These are phyloP conservation scores for Chaetomium sp. DNA, from an alignment of 2,329 filamentous ascomycete species.

Conservation along the genomic window DNA sequence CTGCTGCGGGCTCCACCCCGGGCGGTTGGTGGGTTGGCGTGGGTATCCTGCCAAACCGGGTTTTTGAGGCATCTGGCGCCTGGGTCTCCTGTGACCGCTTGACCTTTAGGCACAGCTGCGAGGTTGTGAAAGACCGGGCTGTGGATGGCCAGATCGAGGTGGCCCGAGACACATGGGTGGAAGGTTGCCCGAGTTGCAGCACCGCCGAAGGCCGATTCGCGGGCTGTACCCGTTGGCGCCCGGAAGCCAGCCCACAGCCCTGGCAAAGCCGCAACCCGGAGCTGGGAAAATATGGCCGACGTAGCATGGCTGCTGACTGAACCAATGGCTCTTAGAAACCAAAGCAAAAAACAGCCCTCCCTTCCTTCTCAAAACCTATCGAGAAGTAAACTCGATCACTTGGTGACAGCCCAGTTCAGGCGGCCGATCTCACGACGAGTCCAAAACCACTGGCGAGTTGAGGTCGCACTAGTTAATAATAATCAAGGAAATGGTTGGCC, in stretches of 20 bases:
- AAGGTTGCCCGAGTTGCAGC: slow-evolving; percentile 27
- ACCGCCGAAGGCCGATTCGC: slow-evolving; percentile 34
- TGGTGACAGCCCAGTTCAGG: neutral
- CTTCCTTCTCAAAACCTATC: neutral
- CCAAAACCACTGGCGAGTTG: neutral
- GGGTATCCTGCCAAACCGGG: slow-evolving; percentile 25
- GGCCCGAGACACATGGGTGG: slow-evolving; percentile 21
- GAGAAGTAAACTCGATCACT: neutral
- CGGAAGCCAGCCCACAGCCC: slow-evolving; percentile 39
- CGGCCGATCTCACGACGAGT: neutral
- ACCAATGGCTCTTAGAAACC: neutral
- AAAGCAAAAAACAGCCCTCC: neutral
- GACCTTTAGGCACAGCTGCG: slow-evolving; percentile 25
- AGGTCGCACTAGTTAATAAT: neutral
- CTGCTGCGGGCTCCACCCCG: slow-evolving; percentile 42
- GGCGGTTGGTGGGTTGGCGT: slow-evolving; percentile 31
- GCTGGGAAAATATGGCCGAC: slow-evolving; percentile 24
- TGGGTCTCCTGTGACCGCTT: slow-evolving; percentile 25
- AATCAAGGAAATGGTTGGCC: neutral
- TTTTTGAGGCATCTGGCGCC: slow-evolving; percentile 14
- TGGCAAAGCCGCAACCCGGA: slow-evolving; percentile 29
- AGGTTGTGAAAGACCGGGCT: slow-evolving; percentile 31
- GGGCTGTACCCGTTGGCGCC: slow-evolving; percentile 30
- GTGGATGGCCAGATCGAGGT: slow-evolving; percentile 21
- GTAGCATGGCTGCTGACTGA: slow-evolving; percentile 26